Percentiles rank a stretch among this genome's conserved stretches.
Evolutionary conservation across 2,329 filamentous ascomycete species (phyloP).

Genomic region (Ophiostoma angusticollis): DNA sequence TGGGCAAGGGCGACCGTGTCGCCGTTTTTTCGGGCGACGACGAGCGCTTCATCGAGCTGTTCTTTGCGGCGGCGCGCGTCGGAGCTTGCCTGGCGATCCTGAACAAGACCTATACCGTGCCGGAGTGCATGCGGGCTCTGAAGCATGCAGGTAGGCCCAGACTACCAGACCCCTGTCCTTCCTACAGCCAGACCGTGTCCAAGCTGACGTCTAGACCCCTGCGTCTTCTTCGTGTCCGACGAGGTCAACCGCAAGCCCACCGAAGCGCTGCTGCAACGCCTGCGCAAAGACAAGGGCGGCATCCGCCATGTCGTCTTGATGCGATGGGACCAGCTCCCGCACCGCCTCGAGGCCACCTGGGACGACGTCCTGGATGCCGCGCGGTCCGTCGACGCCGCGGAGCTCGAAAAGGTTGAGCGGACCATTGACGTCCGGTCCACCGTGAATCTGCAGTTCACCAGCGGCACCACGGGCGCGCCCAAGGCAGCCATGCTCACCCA

Average conservation of each 20-base stretch:
- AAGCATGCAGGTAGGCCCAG: conserved; percentile 59
- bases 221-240: background rate
- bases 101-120: conserved; percentile 70
- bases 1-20: conserved; percentile 55
- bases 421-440: conserved; percentile 52
- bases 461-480: conserved; percentile 60
- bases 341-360: conserved; percentile 1
- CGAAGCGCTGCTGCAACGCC: background rate
- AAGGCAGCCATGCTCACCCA: conserved; percentile 67
- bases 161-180: too few relatives aligned
- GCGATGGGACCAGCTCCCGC: conserved; percentile 2
- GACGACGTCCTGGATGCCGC: background rate
- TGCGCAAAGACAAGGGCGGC: background rate
- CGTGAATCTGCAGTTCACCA: conserved; percentile 63
- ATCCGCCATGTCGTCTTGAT: background rate
- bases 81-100: conserved; percentile 62
- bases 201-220: too few relatives aligned
- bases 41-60: conserved; percentile 67
- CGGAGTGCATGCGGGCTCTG: conserved; percentile 58
- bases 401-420: conserved; percentile 39
- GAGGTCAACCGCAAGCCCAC: background rate
- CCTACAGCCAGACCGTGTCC: too few relatives aligned
- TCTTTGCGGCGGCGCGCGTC: conserved; percentile 57
- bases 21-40: conserved; percentile 69
- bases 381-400: conserved; percentile 19